phyloP scores from a whole-genome alignment of 768 basidiomycete species.

The Dacryopinax spathularia region DNA sequence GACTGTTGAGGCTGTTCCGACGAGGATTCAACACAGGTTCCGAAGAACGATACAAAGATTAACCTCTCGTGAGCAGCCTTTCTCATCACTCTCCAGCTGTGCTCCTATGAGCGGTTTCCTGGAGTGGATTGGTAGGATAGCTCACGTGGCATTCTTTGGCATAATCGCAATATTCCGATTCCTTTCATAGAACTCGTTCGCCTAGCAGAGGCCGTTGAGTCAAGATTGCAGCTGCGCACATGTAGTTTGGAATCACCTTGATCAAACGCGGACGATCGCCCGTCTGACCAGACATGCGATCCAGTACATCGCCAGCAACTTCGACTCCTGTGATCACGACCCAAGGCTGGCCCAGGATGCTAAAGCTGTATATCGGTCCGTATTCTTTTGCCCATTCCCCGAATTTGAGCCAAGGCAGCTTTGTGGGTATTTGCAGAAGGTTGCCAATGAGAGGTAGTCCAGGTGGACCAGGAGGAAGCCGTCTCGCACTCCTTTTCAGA shows the following conservation, averaged over 20 bases:
- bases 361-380: conserved; percentile 3
- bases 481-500: too few relatives aligned
- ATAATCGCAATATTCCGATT: background rate
- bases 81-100: background rate
- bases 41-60: background rate
- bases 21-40: background rate
- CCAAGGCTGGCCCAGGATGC: background rate
- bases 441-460: conserved; percentile 13
- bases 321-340: background rate
- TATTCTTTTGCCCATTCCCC: conserved; percentile 10
- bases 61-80: background rate
- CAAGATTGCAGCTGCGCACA: background rate
- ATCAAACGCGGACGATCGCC: background rate
- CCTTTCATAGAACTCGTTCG: background rate
- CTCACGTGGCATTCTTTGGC: background rate
- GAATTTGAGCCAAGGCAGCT: conserved; percentile 7
- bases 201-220: background rate
- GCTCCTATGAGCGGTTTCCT: background rate
- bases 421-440: conserved; percentile 6
- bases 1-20: background rate
- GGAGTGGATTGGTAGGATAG: background rate
- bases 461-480: conserved; percentile 10
- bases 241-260: background rate
- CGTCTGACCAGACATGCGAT: background rate
- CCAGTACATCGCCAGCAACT: background rate